Conservation (phyloP, 305 asterid species). For the Fraxinus dipetala region DNA sequence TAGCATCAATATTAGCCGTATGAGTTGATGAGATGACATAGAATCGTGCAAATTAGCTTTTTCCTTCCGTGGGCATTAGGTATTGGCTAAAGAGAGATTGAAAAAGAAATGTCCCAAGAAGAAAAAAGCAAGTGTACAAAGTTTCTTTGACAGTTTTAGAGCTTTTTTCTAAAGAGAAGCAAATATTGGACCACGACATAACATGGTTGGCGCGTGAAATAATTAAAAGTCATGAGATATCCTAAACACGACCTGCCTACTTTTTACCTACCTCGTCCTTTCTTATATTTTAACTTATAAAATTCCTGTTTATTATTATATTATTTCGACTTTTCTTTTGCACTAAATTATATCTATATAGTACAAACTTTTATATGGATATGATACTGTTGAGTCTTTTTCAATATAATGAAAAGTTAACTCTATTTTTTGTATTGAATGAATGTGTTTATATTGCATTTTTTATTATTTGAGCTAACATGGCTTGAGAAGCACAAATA, state of each 20-base stretch:
- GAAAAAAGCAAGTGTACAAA: not conserved
- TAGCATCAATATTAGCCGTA: not conserved
- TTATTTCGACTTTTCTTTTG: not conserved
- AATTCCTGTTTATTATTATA: not conserved
- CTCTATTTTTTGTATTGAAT: not conserved
- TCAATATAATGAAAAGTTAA: not conserved
- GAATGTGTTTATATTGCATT: not conserved
- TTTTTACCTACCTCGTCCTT: not conserved
- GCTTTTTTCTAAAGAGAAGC: not conserved
- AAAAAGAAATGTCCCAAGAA: not conserved
- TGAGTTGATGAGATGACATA: not conserved
- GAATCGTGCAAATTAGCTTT: not conserved
- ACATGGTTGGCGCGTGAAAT: slow-evolving; percentile 34
- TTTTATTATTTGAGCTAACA: not conserved
- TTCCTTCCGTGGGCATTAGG: not conserved
- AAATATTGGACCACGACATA: slow-evolving; percentile 29
- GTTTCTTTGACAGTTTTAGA: not conserved
- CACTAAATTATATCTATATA: not conserved
- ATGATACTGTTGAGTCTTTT: not conserved
- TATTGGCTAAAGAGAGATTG: not conserved
- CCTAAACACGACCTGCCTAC: slow-evolving; percentile 12
- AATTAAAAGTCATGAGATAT: slow-evolving; percentile 20
- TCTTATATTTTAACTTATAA: not conserved
- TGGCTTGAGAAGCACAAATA: not conserved
- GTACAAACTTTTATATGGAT: not conserved